Base-by-base conservation (phyloP, 305 asterid genomes). In the Rubia balearica region DNA sequence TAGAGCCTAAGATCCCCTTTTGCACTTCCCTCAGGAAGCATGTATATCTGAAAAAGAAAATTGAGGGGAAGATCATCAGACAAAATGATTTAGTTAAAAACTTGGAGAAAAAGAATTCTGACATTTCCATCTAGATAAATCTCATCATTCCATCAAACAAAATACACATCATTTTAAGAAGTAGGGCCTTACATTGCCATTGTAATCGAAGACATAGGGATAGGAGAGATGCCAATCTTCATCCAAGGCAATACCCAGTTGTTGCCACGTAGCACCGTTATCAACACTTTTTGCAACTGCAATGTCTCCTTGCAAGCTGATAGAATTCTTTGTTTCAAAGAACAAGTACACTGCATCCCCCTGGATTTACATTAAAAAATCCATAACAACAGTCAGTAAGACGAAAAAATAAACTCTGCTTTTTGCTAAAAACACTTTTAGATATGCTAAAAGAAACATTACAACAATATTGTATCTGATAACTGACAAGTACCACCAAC, bases 211-310 rank as follows among this genome's bases (percentile, higher is more conserved):
- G 75, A 92, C 96, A 33, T 88, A 92, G 0, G 99, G 98, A 81
- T 85, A 95, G 22, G 99, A 95, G 71, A 95, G 95, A 85, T 95
- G 99, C 98, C 99, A 95, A 71, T 90, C 94, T 81, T 92, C 98
- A 72, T 90, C 97, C 13, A 95, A 84, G 64, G 94, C 97, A 64
- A 85, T 81, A 17, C 99, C 99, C 81, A 95, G 78, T 72, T 85
- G 97, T 75, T 90, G 85, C 99, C 99, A 95, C 0, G 96, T 90
- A 19, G 89, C 97, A 73, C 98, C 99, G 56, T 87, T 80, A 75
- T 95, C 96, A 7, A 78, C 42, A 78, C 98, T 95, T 76, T 79
- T 83, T 49, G 99, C 85, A 80, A 90, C 99, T 73, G 94, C 99
- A 64, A 92, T 92, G 80, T 95, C 99, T 61, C 99, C 99, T 85